phyloP scores from a whole-genome alignment of 2,329 filamentous ascomycete species.

The Phyllosticta citribraziliensis region DNA sequence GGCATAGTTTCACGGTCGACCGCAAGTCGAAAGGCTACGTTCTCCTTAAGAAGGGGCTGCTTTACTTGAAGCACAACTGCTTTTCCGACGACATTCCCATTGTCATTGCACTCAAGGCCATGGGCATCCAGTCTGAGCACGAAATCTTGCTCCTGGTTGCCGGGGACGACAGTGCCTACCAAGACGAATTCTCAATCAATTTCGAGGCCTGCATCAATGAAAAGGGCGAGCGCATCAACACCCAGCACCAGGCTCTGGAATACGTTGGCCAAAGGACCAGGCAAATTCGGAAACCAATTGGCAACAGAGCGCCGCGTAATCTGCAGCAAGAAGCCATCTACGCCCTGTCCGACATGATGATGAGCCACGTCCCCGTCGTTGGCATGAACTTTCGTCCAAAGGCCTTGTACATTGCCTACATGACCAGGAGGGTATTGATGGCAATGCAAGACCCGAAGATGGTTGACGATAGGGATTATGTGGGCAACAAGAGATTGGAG shows the following conservation, averaged over 20 bases:
- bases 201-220: conserved; percentile 84
- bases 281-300: conserved; percentile 61
- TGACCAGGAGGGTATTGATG: conserved; percentile 94
- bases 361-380: conserved; percentile 87
- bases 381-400: conserved; percentile 95
- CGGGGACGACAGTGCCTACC: conserved; percentile 77
- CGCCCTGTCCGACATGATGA: conserved; percentile 81
- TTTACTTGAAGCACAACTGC: conserved; percentile 86
- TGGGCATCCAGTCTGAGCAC: conserved; percentile 88
- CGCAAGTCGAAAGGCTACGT: conserved; percentile 98
- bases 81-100: conserved; percentile 91
- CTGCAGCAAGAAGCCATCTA: conserved; percentile 88
- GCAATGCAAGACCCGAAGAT: conserved; percentile 79
- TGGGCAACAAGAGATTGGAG: conserved; percentile 94
- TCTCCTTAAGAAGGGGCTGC: conserved; percentile 82
- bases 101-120: conserved; percentile 82
- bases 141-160: conserved; percentile 89
- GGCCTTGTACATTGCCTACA: conserved; percentile 89
- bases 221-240: conserved; percentile 54
- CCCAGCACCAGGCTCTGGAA: conserved; percentile 90
- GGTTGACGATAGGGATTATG: conserved; percentile 94
- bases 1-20: conserved; percentile 82
- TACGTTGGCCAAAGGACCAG: conserved; percentile 82
- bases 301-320: conserved; percentile 52
- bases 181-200: conserved; percentile 91